A percentile compares a stretch with the other conserved stretches of the same genome.
These are phyloP conservation scores for Saxispiralis lemnorum DNA, from an alignment of 495 filamentous ascomycete species.

Conservation along the genomic window DNA sequence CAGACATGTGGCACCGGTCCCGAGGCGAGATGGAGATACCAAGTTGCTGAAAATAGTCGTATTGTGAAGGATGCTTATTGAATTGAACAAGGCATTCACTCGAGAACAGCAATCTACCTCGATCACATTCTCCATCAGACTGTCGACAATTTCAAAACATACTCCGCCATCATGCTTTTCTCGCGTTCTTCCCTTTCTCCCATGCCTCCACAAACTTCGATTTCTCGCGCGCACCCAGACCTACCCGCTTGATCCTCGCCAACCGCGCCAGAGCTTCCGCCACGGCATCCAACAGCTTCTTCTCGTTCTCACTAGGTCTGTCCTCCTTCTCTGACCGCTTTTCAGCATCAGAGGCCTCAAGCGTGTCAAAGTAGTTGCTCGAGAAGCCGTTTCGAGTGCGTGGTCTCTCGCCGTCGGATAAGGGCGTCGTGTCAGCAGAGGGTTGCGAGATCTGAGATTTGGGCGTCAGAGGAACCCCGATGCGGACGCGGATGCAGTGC, in stretches of 20 bases:
- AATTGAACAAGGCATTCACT: no score
- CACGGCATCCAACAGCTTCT: constrained; percentile 49
- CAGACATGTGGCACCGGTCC: no score
- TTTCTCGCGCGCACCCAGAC: constrained; percentile 68
- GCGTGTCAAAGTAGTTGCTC: constrained; percentile 34
- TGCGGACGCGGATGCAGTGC: constrained; percentile 75
- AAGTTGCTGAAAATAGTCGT: no score
- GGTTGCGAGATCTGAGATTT: no score
- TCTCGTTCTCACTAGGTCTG: constrained; percentile 37
- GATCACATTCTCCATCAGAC: no score
- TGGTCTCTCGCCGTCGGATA: constrained; percentile 12
- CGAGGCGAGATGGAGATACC: no score
- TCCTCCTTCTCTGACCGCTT: constrained; percentile 22
- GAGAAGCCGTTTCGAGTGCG: constrained; percentile 16
- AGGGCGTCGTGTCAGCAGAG: constrained; percentile 6
- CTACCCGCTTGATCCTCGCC: constrained; percentile 80
- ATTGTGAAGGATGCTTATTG: no score
- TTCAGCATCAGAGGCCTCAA: constrained; percentile 16
- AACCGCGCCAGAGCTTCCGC: constrained; percentile 76
- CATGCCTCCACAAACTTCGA: constrained; percentile 50
- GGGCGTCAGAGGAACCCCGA: constrained; percentile 33
- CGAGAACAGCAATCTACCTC: no score
- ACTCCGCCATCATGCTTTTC: not conserved
- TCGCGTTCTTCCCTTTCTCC: constrained; percentile 13
- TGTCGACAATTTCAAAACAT: no score